phyloP scores from a whole-genome alignment of 805 yeast species.

The Wickerhamiella sergipiensis region DNA sequence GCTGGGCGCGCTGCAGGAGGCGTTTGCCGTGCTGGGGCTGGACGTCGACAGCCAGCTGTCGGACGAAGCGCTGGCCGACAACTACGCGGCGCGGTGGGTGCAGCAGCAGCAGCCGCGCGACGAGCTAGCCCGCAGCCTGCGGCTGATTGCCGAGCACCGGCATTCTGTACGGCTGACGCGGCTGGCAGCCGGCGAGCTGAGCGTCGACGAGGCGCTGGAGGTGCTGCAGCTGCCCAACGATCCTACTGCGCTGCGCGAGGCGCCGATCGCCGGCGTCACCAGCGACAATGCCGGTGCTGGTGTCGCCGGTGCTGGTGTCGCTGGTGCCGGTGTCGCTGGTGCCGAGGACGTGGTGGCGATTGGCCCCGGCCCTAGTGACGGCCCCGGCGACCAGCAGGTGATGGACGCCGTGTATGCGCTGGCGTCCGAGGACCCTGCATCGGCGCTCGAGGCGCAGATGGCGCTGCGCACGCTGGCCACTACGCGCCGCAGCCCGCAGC shows the following conservation, averaged over 20 bases:
- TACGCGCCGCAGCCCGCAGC: background rate
- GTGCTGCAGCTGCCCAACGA: background rate
- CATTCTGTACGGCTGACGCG: slow-evolving; percentile 5
- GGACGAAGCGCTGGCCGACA: slow-evolving; percentile 11
- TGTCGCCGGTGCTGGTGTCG: too few relatives aligned
- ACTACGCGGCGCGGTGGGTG: background rate
- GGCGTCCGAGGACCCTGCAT: background rate
- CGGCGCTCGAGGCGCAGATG: slow-evolving; percentile 5
- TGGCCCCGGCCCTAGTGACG: background rate
- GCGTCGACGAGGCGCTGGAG: background rate
- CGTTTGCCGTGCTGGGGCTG: slow-evolving; percentile 27
- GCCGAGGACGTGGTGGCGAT: too few relatives aligned
- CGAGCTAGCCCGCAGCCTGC: slow-evolving; percentile 3
- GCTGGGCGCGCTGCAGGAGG: slow-evolving; percentile 31
- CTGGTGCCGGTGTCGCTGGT: too few relatives aligned
- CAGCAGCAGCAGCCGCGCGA: background rate
- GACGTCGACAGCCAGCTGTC: slow-evolving; percentile 6
- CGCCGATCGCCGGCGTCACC: too few relatives aligned
- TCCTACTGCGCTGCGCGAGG: background rate
- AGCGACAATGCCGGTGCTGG: too few relatives aligned
- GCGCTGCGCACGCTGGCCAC: slow-evolving; percentile 8
- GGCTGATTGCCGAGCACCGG: slow-evolving; percentile 8
- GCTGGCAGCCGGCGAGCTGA: background rate
- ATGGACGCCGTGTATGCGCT: background rate
- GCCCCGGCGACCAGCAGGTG: background rate